Percentiles rank a stretch among this genome's conserved stretches.
These are phyloP conservation scores for Massospora cicadina DNA, from an alignment of 371 early-diverging fungal genomes.

Conservation along the genomic window DNA sequence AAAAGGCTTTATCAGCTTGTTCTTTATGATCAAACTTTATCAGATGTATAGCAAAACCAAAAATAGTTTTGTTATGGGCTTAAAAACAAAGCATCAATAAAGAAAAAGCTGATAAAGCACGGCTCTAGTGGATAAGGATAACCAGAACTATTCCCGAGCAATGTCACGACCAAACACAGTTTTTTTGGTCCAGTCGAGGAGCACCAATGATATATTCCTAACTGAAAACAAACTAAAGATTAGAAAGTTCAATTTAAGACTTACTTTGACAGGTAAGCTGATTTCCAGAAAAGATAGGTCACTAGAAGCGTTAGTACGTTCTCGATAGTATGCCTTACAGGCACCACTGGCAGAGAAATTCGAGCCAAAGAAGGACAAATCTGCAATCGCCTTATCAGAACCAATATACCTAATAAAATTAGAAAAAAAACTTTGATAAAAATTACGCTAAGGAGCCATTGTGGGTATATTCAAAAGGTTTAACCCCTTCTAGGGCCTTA, in stretches of 20 bases:
- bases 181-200: conserved; percentile 78
- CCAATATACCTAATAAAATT: conserved; percentile 46
- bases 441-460: conserved; percentile 66
- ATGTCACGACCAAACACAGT: conserved; percentile 76
- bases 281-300: conserved; percentile 60
- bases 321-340: conserved; percentile 15
- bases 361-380: conserved; percentile 55
- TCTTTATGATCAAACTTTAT: no score
- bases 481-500: conserved; percentile 22
- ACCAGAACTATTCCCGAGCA: conserved; percentile 64
- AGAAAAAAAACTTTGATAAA: not conserved
- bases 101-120: no score
- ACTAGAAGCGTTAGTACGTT: conserved; percentile 16
- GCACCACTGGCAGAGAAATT: conserved; percentile 51
- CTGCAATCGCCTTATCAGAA: conserved; percentile 76
- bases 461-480: conserved; percentile 63
- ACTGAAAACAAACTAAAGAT: conserved; percentile 43
- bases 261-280: conserved; percentile 38
- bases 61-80: no score
- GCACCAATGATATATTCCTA: conserved; percentile 60
- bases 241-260: not conserved
- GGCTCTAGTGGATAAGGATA: no score
- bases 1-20: no score
- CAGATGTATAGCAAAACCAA: no score
- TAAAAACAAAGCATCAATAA: no score